Conservation (phyloP, 306 rosid genomes). For the Ochetophila trinervis region DNA sequence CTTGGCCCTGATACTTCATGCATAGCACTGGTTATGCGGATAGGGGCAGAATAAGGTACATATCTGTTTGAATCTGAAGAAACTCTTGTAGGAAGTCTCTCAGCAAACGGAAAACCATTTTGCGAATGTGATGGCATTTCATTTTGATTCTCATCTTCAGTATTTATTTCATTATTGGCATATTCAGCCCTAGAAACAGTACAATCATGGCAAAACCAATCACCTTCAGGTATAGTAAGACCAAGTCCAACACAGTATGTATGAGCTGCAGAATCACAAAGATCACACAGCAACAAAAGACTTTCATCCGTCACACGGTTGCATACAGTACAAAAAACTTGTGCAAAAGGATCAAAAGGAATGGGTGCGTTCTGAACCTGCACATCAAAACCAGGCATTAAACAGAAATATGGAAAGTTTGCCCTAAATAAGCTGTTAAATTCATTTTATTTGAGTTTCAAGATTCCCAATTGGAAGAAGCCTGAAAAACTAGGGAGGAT, state of each 20-base stretch:
- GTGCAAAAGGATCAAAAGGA: slow-evolving; percentile 40
- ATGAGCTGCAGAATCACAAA: slow-evolving; percentile 68
- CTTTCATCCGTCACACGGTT: slow-evolving; percentile 42
- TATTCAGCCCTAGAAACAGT: slow-evolving; percentile 32
- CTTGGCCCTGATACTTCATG: slow-evolving; percentile 15
- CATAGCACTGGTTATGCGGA: slow-evolving; percentile 24
- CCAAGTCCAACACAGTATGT: slow-evolving; percentile 83
- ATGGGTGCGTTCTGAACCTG: slow-evolving; percentile 44
- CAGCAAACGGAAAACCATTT: slow-evolving; percentile 18
- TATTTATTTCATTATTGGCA: slow-evolving; percentile 13
- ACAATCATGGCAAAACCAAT: slow-evolving; percentile 83
- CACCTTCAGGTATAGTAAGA: slow-evolving; percentile 66
- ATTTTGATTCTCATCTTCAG: slow-evolving; percentile 22
- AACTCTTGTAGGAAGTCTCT: slow-evolving; percentile 26
- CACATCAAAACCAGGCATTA: neutral
- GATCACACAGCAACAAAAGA: slow-evolving; percentile 65
- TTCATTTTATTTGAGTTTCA: too few species aligned
- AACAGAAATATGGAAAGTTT: neutral
- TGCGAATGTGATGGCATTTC: slow-evolving; percentile 15
- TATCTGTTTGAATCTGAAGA: slow-evolving; percentile 21
- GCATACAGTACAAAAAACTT: slow-evolving; percentile 51
- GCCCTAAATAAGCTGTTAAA: too few species aligned
- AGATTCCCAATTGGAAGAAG: too few species aligned
- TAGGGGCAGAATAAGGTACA: slow-evolving; percentile 24
- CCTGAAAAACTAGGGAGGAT: too few species aligned